A percentile compares a stretch with the other conserved stretches of the same genome.
phyloP scores from a whole-genome alignment of 2,329 filamentous ascomycete species.

The Alternaria rosae region DNA sequence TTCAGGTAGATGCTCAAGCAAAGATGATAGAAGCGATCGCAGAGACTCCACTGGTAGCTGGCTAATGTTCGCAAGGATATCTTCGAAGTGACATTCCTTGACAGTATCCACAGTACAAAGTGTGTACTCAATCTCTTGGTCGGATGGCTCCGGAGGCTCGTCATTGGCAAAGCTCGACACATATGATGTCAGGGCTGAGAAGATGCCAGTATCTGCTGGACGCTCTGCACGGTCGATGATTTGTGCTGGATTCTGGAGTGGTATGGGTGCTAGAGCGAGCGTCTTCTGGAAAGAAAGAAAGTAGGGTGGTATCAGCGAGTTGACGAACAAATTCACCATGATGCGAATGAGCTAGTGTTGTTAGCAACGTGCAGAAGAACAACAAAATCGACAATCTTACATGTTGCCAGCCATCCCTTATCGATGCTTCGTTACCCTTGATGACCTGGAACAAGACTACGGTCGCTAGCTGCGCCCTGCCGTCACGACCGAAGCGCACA shows the following conservation, averaged over 20 bases:
- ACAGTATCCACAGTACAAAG: conserved; percentile 94
- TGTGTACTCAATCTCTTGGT: conserved; percentile 96
- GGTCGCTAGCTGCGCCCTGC: conserved; percentile 90
- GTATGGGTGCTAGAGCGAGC: conserved; percentile 80
- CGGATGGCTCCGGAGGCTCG: conserved; percentile 95
- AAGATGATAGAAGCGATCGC: conserved; percentile 70
- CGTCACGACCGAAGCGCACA: conserved; percentile 92
- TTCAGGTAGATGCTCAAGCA: conserved; percentile 87
- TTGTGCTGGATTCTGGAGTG: conserved; percentile 88
- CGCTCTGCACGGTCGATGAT: conserved; percentile 88
- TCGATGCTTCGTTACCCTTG: conserved; percentile 79
- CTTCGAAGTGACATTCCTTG: conserved; percentile 83
- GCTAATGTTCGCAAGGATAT: conserved; percentile 83
- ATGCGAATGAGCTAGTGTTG: conserved; percentile 78
- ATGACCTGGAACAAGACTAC: conserved; percentile 95
- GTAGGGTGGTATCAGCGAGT: conserved; percentile 87
- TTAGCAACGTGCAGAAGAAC: conserved; percentile 46
- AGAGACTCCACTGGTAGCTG: conserved; percentile 68
- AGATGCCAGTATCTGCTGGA: conserved; percentile 80
- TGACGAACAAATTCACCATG: conserved; percentile 94
- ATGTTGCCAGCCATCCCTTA: conserved; percentile 79
- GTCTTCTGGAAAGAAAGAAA: conserved; percentile 70
- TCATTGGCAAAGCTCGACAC: conserved; percentile 99
- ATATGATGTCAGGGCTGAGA: conserved; percentile 94
- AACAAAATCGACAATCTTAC: conserved; percentile 58